Evolutionary conservation across 768 basidiomycete genomes (phyloP).

Genomic region (Collybia nuda): DNA sequence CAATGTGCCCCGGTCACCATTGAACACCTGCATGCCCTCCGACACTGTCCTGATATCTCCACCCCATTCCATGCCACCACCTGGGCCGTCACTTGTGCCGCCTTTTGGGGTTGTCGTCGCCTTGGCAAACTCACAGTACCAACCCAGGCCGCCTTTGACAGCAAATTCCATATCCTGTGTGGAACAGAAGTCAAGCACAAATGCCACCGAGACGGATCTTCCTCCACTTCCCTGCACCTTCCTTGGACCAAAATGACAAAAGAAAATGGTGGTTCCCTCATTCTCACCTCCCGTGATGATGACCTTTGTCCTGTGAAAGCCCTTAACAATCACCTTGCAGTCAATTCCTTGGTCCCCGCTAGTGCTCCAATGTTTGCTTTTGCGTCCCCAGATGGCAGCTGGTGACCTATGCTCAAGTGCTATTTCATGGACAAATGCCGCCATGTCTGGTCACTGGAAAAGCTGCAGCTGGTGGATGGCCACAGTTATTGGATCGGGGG

Average conservation of each 20-base stretch:
- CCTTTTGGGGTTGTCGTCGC: conserved; percentile 34
- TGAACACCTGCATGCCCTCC: conserved; percentile 27
- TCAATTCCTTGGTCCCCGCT: conserved; percentile 13
- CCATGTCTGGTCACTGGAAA: too few species aligned
- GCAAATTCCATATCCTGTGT: conserved; percentile 11
- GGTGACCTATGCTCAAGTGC: too few species aligned
- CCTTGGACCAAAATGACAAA: conserved; percentile 32
- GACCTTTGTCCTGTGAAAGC: conserved; percentile 2
- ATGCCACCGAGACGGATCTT: neutral
- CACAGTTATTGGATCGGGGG: too few species aligned
- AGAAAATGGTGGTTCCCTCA: conserved; percentile 10
- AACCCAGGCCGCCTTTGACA: neutral
- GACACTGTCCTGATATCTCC: conserved; percentile 16
- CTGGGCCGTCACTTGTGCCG: conserved; percentile 29
- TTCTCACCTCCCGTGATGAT: conserved; percentile 14
- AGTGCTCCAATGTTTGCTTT: conserved; percentile 14
- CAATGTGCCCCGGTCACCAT: conserved; percentile 28
- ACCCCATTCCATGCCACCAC: conserved; percentile 29
- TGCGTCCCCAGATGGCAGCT: conserved; percentile 2
- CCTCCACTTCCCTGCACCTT: conserved; percentile 18
- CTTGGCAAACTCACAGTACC: conserved; percentile 28
- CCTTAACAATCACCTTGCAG: conserved; percentile 17
- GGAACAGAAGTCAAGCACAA: neutral
- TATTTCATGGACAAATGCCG: too few species aligned
- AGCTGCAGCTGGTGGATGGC: too few species aligned